Evolutionary conservation across 352 stramenopile species (phyloP).

Genomic region (Phytophthora pisi): DNA sequence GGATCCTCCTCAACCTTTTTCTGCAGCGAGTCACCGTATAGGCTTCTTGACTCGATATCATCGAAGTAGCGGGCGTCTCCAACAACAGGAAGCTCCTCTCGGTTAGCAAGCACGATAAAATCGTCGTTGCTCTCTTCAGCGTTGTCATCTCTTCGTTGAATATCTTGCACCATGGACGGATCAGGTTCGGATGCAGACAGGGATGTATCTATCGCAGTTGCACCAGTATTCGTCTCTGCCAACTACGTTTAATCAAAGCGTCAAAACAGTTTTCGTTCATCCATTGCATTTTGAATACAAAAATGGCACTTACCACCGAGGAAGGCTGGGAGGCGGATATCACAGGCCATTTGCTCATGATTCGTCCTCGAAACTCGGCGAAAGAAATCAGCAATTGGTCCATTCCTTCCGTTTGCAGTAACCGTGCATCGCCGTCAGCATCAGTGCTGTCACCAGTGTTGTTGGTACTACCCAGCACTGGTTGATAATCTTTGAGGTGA

Average conservation of each 20-base stretch:
- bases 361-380: conserved; percentile 41
- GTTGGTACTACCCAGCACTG: neutral
- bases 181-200: conserved; percentile 5
- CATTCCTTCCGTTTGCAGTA: conserved; percentile 29
- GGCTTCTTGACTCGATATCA: conserved; percentile 21
- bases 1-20: conserved; percentile 35
- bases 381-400: conserved; percentile 47
- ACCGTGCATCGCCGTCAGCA: conserved; percentile 12
- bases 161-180: neutral
- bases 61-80: conserved; percentile 45
- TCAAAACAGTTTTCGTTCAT: neutral
- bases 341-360: conserved; percentile 52
- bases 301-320: conserved; percentile 25
- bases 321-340: conserved; percentile 27
- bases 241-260: conserved; percentile 13
- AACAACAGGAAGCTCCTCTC: conserved; percentile 13
- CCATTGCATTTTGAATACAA: neutral
- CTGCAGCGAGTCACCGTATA: conserved; percentile 33
- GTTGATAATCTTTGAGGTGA: conserved; percentile 64
- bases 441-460: neutral
- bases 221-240: conserved; percentile 6
- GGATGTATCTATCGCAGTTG: neutral
- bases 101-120: conserved; percentile 29
- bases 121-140: conserved; percentile 6
- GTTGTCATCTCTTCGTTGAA: neutral